Base-by-base conservation (phyloP, 2,329 filamentous ascomycete species). In the Xylaria sp. region DNA sequence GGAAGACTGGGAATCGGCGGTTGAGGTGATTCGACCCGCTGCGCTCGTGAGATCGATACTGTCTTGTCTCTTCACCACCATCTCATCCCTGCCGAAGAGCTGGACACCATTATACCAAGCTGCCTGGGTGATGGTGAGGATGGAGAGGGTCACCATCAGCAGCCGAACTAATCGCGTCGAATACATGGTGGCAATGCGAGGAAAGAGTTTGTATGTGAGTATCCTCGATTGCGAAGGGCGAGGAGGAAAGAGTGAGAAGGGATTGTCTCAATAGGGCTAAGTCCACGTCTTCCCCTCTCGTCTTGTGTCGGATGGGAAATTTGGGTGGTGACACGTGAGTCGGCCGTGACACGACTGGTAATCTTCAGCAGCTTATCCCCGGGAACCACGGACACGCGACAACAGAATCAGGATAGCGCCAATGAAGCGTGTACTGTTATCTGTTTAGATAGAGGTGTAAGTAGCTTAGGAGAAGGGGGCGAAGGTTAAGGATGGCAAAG, bases 141-240 rank as follows among this genome's bases (percentile, higher is more conserved):
- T 66, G 40, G 78, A 78, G 47, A 83, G 70, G 40, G 77, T 78
- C 61, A 81, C 69, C 57, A 82, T 64, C 52, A 84, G 68, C 54
- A 83, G 66, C 63, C 77, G 72, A 29, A 81, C 54, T 45, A 78
- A 61, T 52, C 74, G 74, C 49, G 70, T 71, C 22, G 76, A 69
- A 65, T 78, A 77, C 82, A 85, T 84, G 51, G 47, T 72, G 67
- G 38, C 42, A 54, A 34, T 34, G 29, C 29, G 11, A 34, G 5
- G 29, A 26, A 34, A 13, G 8, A 13, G 29, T 4, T 34, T 7
- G 11, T 19, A 38, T 42, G n/a, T n/a, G n/a, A n/a, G n/a, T 39
- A 44, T 48, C 41, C 39, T 55, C 17, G 29, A 43, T 41, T 40
- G 40, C 37, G 24, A 20, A 44, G 34, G 44, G 50, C 45, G 52